Evolutionary conservation across 2,329 filamentous ascomycete species (phyloP).

Genomic region (Cryphonectria parasitica): DNA sequence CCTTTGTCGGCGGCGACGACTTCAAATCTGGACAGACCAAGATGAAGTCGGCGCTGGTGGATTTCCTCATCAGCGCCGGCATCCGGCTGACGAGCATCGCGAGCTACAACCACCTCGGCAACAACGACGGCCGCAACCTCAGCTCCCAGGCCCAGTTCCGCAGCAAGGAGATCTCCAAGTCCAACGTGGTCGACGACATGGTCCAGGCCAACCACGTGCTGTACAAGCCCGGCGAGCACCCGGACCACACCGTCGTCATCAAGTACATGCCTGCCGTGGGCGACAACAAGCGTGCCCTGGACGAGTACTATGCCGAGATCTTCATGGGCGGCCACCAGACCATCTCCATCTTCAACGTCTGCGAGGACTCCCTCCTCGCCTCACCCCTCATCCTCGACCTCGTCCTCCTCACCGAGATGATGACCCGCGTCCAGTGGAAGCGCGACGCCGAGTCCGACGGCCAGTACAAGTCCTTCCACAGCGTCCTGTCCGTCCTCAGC

Average conservation of each 20-base stretch:
- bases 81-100: conserved; percentile 99
- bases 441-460: conserved; percentile 55
- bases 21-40: conserved; percentile 99
- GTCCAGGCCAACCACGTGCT: conserved; percentile 91
- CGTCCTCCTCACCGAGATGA: conserved; percentile 91
- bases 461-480: conserved; percentile 93
- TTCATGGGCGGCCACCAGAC: conserved; percentile 99
- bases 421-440: conserved; percentile 98
- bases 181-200: conserved; percentile 99
- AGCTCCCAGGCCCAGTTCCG: conserved; percentile 98
- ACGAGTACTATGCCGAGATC: conserved; percentile 99
- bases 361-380: conserved; percentile 95
- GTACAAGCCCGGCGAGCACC: conserved; percentile 91
- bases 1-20: conserved; percentile 96
- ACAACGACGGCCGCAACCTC: conserved; percentile 99
- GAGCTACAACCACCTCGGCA: conserved; percentile 98
- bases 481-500: conserved; percentile 93
- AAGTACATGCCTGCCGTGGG: conserved; percentile 99
- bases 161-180: conserved; percentile 99
- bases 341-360: conserved; percentile 97
- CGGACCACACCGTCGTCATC: conserved; percentile 98
- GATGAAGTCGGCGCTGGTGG: conserved; percentile 99
- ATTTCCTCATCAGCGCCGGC: conserved; percentile 97
- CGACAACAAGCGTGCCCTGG: conserved; percentile 97
- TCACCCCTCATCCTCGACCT: conserved; percentile 97